Percentiles rank a stretch among this genome's conserved stretches.
Evolutionary conservation across 208 protist species (phyloP).

Genomic region (Vickermania spadyakhi): DNA sequence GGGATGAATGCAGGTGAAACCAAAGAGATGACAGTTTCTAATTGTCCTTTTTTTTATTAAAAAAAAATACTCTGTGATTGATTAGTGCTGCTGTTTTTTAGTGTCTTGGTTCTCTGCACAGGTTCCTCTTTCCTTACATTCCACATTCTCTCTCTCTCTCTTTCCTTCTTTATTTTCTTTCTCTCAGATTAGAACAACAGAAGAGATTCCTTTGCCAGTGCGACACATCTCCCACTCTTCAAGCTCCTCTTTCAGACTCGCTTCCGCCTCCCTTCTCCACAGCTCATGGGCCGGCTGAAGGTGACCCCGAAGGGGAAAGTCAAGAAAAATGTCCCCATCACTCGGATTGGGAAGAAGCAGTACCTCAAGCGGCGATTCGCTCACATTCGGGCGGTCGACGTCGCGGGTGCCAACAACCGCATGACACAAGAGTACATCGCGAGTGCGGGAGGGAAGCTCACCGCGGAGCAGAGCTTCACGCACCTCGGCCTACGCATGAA

Average conservation of each 20-base stretch:
- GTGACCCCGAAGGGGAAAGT: slow-evolving; percentile 77
- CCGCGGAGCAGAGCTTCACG: slow-evolving; percentile 70
- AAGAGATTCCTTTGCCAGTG: too few species aligned
- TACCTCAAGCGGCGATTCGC: slow-evolving; percentile 81
- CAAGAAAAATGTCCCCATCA: slow-evolving; percentile 84
- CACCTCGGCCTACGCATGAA: slow-evolving; percentile 61
- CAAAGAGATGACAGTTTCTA: too few species aligned
- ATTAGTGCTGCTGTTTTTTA: slow-evolving; percentile 2
- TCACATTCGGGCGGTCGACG: slow-evolving; percentile 56
- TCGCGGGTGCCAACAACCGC: slow-evolving; percentile 61
- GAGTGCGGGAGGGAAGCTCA: slow-evolving; percentile 13
- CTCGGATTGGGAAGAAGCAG: slow-evolving; percentile 71
- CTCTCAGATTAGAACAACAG: not conserved
- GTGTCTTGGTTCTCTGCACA: too few species aligned
- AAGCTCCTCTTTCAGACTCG: not conserved
- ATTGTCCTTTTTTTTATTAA: not conserved
- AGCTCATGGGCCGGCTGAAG: slow-evolving; percentile 49
- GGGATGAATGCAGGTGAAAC: too few species aligned
- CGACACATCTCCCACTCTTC: not conserved
- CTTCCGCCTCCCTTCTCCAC: not conserved
- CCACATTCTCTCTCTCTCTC: slow-evolving; percentile 9
- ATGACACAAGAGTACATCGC: slow-evolving; percentile 81
- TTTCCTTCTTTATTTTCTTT: slow-evolving; percentile 8
- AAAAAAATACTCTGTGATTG: not conserved
- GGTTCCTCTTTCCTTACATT: slow-evolving; percentile 6